A percentile compares a stretch with the other conserved stretches of the same genome.
These are phyloP conservation scores for Paspalum notatum DNA, from an alignment of 176 grass and related monocot species.

Conservation along the genomic window DNA sequence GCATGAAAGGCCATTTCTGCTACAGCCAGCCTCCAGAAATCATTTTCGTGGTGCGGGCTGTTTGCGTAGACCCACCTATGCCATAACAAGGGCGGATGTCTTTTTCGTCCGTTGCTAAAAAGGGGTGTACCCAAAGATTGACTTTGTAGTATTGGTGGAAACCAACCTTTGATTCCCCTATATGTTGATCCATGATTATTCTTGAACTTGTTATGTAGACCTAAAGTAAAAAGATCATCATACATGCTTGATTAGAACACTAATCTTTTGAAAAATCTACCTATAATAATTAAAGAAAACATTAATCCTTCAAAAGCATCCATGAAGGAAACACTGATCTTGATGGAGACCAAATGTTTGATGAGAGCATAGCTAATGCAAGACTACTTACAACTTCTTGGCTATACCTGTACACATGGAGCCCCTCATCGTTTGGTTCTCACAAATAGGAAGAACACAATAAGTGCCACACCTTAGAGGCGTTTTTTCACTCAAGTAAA, in stretches of 20 bases:
- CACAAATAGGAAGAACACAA: not conserved
- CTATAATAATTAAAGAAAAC: not conserved
- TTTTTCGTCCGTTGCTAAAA: too few species aligned
- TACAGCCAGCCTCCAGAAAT: too few species aligned
- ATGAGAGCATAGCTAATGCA: not conserved
- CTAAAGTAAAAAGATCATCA: not conserved
- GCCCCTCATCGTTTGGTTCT: not conserved
- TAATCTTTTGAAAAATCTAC: not conserved
- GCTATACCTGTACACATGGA: not conserved
- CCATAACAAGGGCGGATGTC: too few species aligned
- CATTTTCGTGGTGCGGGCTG: too few species aligned
- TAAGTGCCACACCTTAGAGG: not conserved
- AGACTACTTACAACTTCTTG: not conserved
- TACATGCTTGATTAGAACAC: too few species aligned
- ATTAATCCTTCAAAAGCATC: not conserved
- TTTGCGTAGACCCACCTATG: too few species aligned
- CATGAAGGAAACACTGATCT: not conserved
- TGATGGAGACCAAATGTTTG: not conserved
- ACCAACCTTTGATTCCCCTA: too few species aligned
- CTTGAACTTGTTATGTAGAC: not conserved
- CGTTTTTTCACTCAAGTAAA: not conserved
- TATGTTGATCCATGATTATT: not conserved
- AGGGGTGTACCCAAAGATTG: too few species aligned
- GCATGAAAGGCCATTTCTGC: too few species aligned
- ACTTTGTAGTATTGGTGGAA: too few species aligned